Base-by-base conservation (phyloP, 106 monocot genomes). In the Dendrobium chrysotoxum region DNA sequence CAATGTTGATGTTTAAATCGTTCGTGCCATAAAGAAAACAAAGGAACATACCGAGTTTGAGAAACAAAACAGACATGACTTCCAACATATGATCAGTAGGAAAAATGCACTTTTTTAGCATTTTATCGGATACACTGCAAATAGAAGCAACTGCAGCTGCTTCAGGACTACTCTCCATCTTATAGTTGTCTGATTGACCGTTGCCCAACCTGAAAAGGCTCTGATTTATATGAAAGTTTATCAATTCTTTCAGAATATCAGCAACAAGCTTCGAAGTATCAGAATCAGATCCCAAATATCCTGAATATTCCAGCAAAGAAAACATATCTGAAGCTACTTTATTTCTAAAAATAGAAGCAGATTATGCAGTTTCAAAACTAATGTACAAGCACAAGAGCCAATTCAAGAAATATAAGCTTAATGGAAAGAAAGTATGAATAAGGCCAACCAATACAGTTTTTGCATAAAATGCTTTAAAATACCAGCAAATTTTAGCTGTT, bases 1-100 rank as follows among this genome's bases (percentile, higher is more conserved):
- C 31, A 70, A 70, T 15, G 0, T 31, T 35, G 30, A 35, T 16
- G 4, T 70, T 28, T 68, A 0, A 31, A 70, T 15, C 15, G 1
- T 4, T 70, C 15, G 0, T 70, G 31, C 13, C 31, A 70, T 13
- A 70, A 15, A 35, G 31, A 70, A 31, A 70, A 16, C 79, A 28
- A 75, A 35, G 44, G 7, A 66, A 86, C 88, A 79, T 89, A 99
- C 98, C 98, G 80, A 99, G 92, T 44, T 85, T 90, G 38, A 93
- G 88, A 73, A 95, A 91, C 77, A 99, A 87, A 80, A 85, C 61
- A 64, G 95, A 84, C 41, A 93, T 84, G 74, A 95, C 86, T 61
- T 50, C 74, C 76, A 93, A 85, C 31, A 91, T 72, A 83, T 82
- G 81, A 66, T 91, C 88, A 72, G 91, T 76, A 18, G 92, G 91